Evolutionary conservation across 164 flowering plant genomes (phyloP).

Genomic region (Chimonanthus praecox): DNA sequence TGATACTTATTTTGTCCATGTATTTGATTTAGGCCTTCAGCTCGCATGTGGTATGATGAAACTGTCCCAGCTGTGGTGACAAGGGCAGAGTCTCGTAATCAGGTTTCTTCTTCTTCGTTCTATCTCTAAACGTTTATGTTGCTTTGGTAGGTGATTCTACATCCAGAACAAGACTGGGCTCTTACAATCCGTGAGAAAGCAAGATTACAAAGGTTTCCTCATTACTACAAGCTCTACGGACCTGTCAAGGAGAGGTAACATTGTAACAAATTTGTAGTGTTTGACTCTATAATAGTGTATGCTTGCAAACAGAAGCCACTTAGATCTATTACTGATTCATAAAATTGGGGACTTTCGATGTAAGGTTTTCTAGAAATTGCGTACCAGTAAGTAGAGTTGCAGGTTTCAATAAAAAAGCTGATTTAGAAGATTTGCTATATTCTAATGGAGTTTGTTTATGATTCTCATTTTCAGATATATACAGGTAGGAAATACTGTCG

Average conservation of each 20-base stretch:
- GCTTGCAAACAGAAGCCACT: too few species aligned
- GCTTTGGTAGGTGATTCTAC: slow-evolving; percentile 34
- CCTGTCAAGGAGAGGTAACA: slow-evolving; percentile 51
- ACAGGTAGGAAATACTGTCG: too few species aligned
- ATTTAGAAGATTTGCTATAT: too few species aligned
- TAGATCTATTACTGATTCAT: too few species aligned
- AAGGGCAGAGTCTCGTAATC: slow-evolving; percentile 87
- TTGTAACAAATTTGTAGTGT: not conserved
- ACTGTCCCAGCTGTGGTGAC: slow-evolving; percentile 83
- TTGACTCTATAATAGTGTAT: too few species aligned
- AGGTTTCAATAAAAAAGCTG: too few species aligned
- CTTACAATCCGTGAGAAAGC: slow-evolving; percentile 79
- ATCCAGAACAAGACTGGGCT: slow-evolving; percentile 72
- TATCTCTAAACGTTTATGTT: not conserved
- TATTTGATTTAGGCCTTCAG: slow-evolving; percentile 57
- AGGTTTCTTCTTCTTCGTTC: slow-evolving; percentile 29
- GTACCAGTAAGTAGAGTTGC: too few species aligned
- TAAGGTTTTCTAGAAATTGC: too few species aligned
- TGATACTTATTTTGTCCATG: not conserved
- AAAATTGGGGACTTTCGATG: too few species aligned
- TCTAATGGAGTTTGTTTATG: too few species aligned
- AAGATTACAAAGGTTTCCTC: slow-evolving; percentile 76
- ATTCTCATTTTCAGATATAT: too few species aligned
- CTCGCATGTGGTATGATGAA: slow-evolving; percentile 81
- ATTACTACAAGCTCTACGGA: slow-evolving; percentile 54